A percentile compares a stretch with the other conserved stretches of the same genome.
phyloP scores from a whole-genome alignment of 768 basidiomycete species.

The Amanita pseudoporphyria region DNA sequence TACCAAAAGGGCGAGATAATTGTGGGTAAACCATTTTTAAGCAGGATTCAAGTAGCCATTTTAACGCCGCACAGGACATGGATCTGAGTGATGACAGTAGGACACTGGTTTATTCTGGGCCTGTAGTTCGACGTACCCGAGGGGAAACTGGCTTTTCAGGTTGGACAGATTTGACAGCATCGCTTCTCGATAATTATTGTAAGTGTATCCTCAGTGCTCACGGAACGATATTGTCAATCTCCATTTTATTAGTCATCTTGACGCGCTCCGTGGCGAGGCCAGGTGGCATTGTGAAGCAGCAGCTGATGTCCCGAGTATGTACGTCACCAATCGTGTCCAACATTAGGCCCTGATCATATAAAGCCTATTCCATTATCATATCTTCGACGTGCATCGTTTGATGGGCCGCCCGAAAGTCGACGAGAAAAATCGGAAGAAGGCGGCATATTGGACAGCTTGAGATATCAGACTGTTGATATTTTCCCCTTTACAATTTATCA shows the following conservation, averaged over 20 bases:
- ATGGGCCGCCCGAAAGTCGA: slow-evolving; percentile 46
- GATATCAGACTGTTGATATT: slow-evolving; percentile 41
- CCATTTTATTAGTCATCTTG: slow-evolving; percentile 43
- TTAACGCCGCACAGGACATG: slow-evolving; percentile 49
- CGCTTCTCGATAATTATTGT: slow-evolving; percentile 74
- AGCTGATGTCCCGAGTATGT: slow-evolving; percentile 59
- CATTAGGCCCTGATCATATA: background rate
- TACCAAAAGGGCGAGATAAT: slow-evolving; percentile 78
- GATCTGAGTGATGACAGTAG: slow-evolving; percentile 72
- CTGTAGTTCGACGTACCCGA: slow-evolving; percentile 48
- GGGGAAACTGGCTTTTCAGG: slow-evolving; percentile 58
- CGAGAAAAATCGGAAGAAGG: slow-evolving; percentile 55
- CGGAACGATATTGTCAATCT: background rate
- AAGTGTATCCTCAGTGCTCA: slow-evolving; percentile 15
- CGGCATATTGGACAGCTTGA: slow-evolving; percentile 44
- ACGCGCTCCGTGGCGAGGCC: slow-evolving; percentile 49
- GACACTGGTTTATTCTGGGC: slow-evolving; percentile 58
- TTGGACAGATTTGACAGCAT: slow-evolving; percentile 63
- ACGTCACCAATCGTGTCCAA: background rate
- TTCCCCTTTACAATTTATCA: slow-evolving; percentile 79
- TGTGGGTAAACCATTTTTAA: slow-evolving; percentile 30
- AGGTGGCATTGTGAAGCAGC: slow-evolving; percentile 37
- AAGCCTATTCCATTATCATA: slow-evolving; percentile 78
- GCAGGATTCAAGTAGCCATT: background rate
- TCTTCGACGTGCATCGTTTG: slow-evolving; percentile 62